Evolutionary conservation across 208 protist genomes (phyloP), one percentile per base, ranked within the genome.

Genomic region (Trypanosoma brucei): DNA sequence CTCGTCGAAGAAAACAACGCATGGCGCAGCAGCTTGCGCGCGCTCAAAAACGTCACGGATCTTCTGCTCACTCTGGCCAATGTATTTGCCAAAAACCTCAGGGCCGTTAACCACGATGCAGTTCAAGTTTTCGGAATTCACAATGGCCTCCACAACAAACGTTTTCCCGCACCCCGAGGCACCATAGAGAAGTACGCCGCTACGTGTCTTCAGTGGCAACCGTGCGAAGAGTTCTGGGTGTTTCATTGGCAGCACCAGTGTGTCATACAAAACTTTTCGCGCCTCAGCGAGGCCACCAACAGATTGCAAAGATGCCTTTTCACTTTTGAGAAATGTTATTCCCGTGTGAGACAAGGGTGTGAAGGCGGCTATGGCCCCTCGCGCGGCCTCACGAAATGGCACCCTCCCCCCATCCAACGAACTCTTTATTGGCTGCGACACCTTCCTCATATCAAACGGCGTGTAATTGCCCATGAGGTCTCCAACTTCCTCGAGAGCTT

Each of bases 1-100:
- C 72, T 98, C 95, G 75, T 98, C 95, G 77, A 98, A 97, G 61
- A 98, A 97, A 46, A 98, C 68, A 2, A 98, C 88, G 66, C 91
- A 97, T 39, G 95, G 95, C 54, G 86, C 87, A 37, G 84, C 79
- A 38, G 86, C 83, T 62, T 86, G 81, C 9, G 93, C 95, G 2
- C 84, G 78, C 66, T 95, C 84, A 69, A 98, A 97, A 51, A 97
- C 78, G 59, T 94, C 81, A 55, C 95, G 86, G 59, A 98, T 91
- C 59, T 94, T 95, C 54, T 93, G 81, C 70, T 98, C 94, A 57
- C 90, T 95, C 68, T 96, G 82, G 35, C 94, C 94, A 83, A 98
- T 93, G 74, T 97, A 97, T 83, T 95, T 95, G 34, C 89, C 88
- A 76, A 98, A 92, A 56, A 98, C 79, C 81, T 98, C 93, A 13